phyloP scores from a whole-genome alignment of 257 asterid genomes.

The Eustoma russellianum region DNA sequence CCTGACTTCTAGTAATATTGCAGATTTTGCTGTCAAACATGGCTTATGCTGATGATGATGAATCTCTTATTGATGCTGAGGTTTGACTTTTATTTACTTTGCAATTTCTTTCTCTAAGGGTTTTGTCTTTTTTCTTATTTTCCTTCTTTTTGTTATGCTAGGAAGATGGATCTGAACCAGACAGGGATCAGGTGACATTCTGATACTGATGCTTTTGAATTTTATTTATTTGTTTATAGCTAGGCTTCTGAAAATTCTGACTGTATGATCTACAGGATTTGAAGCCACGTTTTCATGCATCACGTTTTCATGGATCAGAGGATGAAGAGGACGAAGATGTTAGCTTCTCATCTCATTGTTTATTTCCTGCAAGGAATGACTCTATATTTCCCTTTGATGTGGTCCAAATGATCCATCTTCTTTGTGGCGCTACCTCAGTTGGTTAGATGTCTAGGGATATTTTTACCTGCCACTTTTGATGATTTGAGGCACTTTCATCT shows the following conservation, averaged over 20 bases:
- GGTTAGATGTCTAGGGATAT: too few relatives aligned
- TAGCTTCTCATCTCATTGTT: conserved; percentile 3
- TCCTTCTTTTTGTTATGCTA: conserved; percentile 30
- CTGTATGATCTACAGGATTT: conserved; percentile 53
- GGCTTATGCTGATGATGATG: conserved; percentile 97
- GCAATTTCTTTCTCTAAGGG: conserved; percentile 4
- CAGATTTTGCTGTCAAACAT: conserved; percentile 83
- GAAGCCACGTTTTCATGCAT: conserved; percentile 96
- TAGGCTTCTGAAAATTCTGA: conserved; percentile 10
- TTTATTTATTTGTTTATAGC: neutral
- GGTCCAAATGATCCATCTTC: neutral
- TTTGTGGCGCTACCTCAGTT: neutral
- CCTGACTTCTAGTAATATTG: conserved; percentile 10
- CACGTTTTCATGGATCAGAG: conserved; percentile 94
- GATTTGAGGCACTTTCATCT: too few relatives aligned
- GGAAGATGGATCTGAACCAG: conserved; percentile 99
- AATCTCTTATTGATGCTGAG: conserved; percentile 89
- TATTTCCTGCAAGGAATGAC: too few relatives aligned
- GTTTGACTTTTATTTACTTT: conserved; percentile 28
- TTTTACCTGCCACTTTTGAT: too few relatives aligned
- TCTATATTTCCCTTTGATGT: neutral
- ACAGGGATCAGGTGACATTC: conserved; percentile 79
- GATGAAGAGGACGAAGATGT: conserved; percentile 71
- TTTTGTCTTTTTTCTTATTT: conserved; percentile 11
- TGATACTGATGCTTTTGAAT: conserved; percentile 3